Conservation (phyloP, 805 yeast species). For the Kluyveromyces aestuarii region DNA sequence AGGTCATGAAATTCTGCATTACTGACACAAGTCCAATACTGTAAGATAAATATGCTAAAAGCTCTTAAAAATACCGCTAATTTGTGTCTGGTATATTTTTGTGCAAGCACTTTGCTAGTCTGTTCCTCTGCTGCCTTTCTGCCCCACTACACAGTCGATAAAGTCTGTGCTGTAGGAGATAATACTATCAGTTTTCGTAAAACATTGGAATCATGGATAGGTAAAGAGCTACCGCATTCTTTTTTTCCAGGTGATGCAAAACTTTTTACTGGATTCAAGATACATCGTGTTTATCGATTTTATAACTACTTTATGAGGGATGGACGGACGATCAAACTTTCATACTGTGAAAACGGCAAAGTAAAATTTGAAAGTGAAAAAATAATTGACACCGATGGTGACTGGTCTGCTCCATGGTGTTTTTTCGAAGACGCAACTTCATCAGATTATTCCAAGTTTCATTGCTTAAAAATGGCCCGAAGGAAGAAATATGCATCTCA, state of each 20-base stretch:
- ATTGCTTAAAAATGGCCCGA: slow-evolving; percentile 53
- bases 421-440: slow-evolving; percentile 11
- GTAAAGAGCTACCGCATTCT: slow-evolving; percentile 22
- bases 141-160: slow-evolving; percentile 12
- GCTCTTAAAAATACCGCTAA: background rate
- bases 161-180: slow-evolving; percentile 15
- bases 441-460: slow-evolving; percentile 17
- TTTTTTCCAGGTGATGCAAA: slow-evolving; percentile 19
- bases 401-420: slow-evolving; percentile 44
- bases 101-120: background rate
- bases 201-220: slow-evolving; percentile 11
- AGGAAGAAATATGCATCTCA: slow-evolving; percentile 43
- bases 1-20: too few relatives aligned
- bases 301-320: slow-evolving; percentile 31
- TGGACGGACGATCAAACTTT: slow-evolving; percentile 36
- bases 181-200: slow-evolving; percentile 7
- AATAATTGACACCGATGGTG: slow-evolving; percentile 29
- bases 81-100: too few relatives aligned
- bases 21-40: background rate
- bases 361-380: slow-evolving; percentile 35
- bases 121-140: background rate
- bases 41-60: background rate
- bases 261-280: slow-evolving; percentile 48
- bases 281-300: slow-evolving; percentile 39
- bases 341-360: slow-evolving; percentile 45